Evolutionary conservation across 2,329 filamentous ascomycete species (phyloP).

Genomic region (Colletotrichum noveboracense): DNA sequence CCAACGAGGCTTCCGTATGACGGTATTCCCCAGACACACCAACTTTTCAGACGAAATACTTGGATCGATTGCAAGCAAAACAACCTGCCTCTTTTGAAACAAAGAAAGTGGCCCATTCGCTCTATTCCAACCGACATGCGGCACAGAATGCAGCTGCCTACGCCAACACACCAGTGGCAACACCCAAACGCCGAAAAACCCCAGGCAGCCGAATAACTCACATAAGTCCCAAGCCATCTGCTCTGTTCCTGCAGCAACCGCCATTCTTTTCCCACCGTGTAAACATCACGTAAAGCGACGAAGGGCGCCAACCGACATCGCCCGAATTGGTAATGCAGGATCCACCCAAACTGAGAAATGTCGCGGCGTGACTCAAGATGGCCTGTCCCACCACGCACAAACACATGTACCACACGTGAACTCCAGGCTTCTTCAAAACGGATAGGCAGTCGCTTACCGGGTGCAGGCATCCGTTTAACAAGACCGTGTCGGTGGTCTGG

Average conservation of each 20-base stretch:
- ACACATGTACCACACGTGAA: not conserved
- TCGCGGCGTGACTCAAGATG: not conserved
- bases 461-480: not conserved
- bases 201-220: not conserved
- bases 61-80: rapidly evolving
- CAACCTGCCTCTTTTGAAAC: not conserved
- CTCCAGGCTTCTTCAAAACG: not conserved
- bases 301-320: not conserved
- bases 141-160: not conserved
- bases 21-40: not conserved
- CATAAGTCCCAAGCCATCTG: not conserved
- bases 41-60: rapidly evolving
- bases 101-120: not conserved
- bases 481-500: not conserved
- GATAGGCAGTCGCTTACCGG: not conserved
- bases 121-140: not conserved
- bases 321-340: not conserved
- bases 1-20: not conserved
- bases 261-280: not conserved
- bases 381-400: not conserved
- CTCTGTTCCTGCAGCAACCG: not conserved
- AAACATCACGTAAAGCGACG: not conserved
- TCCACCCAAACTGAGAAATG: not conserved
- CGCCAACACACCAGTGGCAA: not conserved
- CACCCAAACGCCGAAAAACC: not conserved